Conservation (phyloP, 2,329 filamentous ascomycete genomes). For the Emydomyces testavorans region DNA sequence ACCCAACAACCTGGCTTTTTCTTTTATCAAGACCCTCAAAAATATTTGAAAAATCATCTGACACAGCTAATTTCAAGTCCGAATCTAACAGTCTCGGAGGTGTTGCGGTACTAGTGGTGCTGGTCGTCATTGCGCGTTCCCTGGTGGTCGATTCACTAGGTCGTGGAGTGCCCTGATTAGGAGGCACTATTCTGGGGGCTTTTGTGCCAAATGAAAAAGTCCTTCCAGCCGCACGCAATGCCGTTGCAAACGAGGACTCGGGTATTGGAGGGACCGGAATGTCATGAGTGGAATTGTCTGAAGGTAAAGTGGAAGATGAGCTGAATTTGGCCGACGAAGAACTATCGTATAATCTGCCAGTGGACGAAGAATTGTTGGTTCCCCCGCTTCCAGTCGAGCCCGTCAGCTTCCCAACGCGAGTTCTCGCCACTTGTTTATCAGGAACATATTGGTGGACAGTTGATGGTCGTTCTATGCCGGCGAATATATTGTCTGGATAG, state of each 20-base stretch:
- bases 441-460: slow-evolving; percentile 21
- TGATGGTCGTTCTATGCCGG: slow-evolving; percentile 25
- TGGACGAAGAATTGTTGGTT: slow-evolving; percentile 39
- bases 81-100: slow-evolving; percentile 42
- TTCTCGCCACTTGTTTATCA: neutral
- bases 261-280: slow-evolving; percentile 34
- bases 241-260: slow-evolving; percentile 28
- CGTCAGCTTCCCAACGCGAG: slow-evolving; percentile 20
- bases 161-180: slow-evolving; percentile 14
- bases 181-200: slow-evolving; percentile 25
- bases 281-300: slow-evolving; percentile 36
- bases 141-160: slow-evolving; percentile 22
- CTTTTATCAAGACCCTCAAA: slow-evolving; percentile 38
- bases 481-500: slow-evolving; percentile 31
- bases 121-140: slow-evolving; percentile 41
- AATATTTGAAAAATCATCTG: slow-evolving; percentile 42
- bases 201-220: slow-evolving; percentile 45
- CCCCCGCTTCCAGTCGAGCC: slow-evolving; percentile 38
- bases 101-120: slow-evolving; percentile 41
- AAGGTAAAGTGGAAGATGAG: slow-evolving; percentile 46
- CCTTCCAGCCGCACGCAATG: slow-evolving; percentile 38
- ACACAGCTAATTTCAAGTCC: slow-evolving; percentile 31
- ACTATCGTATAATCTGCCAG: slow-evolving; percentile 36
- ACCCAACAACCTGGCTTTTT: slow-evolving; percentile 20
- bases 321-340: slow-evolving; percentile 42